Base-by-base conservation (phyloP, 2,329 filamentous ascomycete species). In the Nemania abortiva region DNA sequence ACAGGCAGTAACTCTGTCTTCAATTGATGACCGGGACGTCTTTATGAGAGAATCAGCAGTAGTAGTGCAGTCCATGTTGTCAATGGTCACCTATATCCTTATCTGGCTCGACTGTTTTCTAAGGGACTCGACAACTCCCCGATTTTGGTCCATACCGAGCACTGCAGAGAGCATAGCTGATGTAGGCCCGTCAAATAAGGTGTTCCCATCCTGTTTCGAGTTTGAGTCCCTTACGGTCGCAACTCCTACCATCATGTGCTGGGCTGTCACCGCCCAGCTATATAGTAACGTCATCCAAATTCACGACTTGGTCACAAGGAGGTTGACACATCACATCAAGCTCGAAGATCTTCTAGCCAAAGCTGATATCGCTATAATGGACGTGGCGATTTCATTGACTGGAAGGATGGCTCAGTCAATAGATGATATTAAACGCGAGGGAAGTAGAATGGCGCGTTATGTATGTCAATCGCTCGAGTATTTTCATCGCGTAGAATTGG, bases 241-340 rank as follows among this genome's bases (percentile, higher is more conserved):
- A 24, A 58, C 65, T 7, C 31, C 70, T 53, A 24, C 70, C 34
- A 50, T 65, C 34, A 70, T 70, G 65, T 70, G 70, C 68, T 73
- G 71, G 71, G 45, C 63, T 18, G 63, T 72, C 54, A 34, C 18
- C 57, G 37, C 70, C 47, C 71, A 73, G 39, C 50, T 73, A 34
- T 70, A 68, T 54, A 73, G 71, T 67, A 67, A 70, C 45, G 60
- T 73, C n/a, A 72, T 73, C 15, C 71, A 73, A 42, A 72, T 73
- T 42, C 52, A 69, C 31, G 63, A 68, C 37, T 60, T 73, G 42
- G 65, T 70, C 11, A 57, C 60, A 55, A 57, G 39, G 55, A 70
- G 63, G 57, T 54, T 73, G 6, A 68, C 59, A 47, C 55, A 61
- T 42, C 56, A 45, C n/a, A 64, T 72, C 42, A 31, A 42, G 42